A percentile compares a stretch with the other conserved stretches of the same genome.
Evolutionary conservation across 192 early-diverging fungal species (phyloP).

Genomic region (Coemansia sp.): DNA sequence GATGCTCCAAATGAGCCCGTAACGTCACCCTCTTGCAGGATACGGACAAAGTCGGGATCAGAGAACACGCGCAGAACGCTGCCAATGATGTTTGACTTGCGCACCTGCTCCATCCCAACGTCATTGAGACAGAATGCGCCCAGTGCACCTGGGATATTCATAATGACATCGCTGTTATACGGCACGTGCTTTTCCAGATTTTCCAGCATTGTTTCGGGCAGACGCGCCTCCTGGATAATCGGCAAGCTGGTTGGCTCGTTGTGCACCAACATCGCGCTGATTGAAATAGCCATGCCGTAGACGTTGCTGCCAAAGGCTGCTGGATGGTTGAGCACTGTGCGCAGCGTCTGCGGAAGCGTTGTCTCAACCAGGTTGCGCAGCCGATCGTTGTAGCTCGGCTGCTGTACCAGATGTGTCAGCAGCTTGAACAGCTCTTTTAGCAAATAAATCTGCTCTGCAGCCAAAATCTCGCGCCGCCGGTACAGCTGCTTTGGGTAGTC

Average conservation of each 20-base stretch:
- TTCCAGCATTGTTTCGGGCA: slow-evolving; percentile 81
- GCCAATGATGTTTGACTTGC: slow-evolving; percentile 63
- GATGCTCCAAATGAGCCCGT: slow-evolving; percentile 78
- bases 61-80: slow-evolving; percentile 78
- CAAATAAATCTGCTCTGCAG: slow-evolving; percentile 71
- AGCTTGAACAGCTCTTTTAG: slow-evolving; percentile 90
- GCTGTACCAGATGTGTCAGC: slow-evolving; percentile 90
- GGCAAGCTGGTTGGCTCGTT: slow-evolving; percentile 95
- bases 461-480: slow-evolving; percentile 52
- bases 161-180: slow-evolving; percentile 73
- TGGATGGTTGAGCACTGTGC: slow-evolving; percentile 68
- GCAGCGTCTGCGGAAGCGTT: slow-evolving; percentile 70
- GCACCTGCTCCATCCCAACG: slow-evolving; percentile 81
- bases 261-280: slow-evolving; percentile 93
- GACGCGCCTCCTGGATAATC: slow-evolving; percentile 88
- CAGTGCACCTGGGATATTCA: slow-evolving; percentile 85
- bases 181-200: slow-evolving; percentile 70
- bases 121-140: slow-evolving; percentile 94
- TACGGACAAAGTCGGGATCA: slow-evolving; percentile 68
- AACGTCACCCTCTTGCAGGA: slow-evolving; percentile 80
- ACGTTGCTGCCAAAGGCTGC: slow-evolving; percentile 77
- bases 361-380: slow-evolving; percentile 95
- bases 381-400: slow-evolving; percentile 83
- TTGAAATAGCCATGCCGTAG: slow-evolving; percentile 85
- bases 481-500: slow-evolving; percentile 40